Percentiles rank a stretch among this genome's conserved stretches.
Evolutionary conservation across 495 filamentous ascomycete species (phyloP).

Genomic region (Immersiella caudata): DNA sequence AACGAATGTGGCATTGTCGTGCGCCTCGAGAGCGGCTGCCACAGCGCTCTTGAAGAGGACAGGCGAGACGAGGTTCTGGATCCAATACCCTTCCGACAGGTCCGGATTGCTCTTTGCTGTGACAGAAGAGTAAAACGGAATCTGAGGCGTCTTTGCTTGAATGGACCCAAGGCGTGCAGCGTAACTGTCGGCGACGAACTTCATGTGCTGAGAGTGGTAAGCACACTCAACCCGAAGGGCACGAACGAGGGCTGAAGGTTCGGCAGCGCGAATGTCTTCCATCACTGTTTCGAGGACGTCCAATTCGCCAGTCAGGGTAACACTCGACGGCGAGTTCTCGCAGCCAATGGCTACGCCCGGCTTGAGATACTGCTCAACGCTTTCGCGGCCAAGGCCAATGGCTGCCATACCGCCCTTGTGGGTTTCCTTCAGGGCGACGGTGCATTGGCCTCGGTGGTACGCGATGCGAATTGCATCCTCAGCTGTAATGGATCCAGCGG

Average conservation of each 20-base stretch:
- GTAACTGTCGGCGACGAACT: conserved; percentile 42
- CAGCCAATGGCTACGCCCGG: conserved; percentile 43
- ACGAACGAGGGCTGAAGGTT: conserved; percentile 46
- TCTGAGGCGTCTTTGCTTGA: too few relatives aligned
- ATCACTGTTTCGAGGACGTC: conserved; percentile 39
- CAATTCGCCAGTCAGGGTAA: conserved; percentile 48
- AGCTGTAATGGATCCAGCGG: conserved; percentile 11
- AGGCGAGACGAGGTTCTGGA: conserved; percentile 48
- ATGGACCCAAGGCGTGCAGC: too few relatives aligned
- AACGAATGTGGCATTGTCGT: conserved; percentile 36
- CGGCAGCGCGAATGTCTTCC: conserved; percentile 29
- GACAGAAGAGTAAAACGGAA: too few relatives aligned
- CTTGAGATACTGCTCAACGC: too few relatives aligned
- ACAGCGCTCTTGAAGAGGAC: conserved; percentile 48
- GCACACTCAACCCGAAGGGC: conserved; percentile 45
- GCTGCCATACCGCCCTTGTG: conserved; percentile 47
- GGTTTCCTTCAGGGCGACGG: too few relatives aligned
- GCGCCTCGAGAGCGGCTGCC: conserved; percentile 17
- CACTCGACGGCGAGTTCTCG: conserved; percentile 50
- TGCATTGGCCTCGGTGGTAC: too few relatives aligned
- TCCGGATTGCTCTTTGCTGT: too few relatives aligned
- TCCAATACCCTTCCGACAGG: too few relatives aligned
- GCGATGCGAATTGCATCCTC: too few relatives aligned
- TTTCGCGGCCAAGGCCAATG: conserved; percentile 41
- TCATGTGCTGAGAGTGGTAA: conserved; percentile 50